phyloP scores from a whole-genome alignment of 768 basidiomycete genomes.

The Termitomyces sp. region DNA sequence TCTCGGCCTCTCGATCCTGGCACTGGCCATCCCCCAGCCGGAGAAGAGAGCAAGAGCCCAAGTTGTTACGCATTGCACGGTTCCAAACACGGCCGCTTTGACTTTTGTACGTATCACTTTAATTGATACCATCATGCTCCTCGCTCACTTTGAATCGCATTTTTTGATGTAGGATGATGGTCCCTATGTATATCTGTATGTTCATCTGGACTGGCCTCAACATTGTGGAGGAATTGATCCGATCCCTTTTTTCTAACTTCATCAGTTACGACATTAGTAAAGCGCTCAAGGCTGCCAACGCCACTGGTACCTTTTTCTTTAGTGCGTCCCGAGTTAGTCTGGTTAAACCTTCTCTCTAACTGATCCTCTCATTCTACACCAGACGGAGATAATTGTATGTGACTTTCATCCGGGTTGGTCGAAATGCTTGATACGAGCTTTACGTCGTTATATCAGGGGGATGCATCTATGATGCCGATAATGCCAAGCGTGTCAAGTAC shows the following conservation, averaged over 20 bases:
- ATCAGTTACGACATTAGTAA: slow-evolving; percentile 12
- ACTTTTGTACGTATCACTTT: slow-evolving; percentile 14
- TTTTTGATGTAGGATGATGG: slow-evolving; percentile 18
- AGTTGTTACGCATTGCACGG: slow-evolving; percentile 16
- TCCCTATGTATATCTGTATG: slow-evolving; percentile 13
- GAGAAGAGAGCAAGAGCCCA: slow-evolving; percentile 15
- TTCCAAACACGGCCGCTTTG: slow-evolving; percentile 17
- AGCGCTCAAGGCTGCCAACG: slow-evolving; percentile 12
- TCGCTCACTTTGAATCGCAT: background rate
- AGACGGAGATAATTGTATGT: slow-evolving; percentile 28
- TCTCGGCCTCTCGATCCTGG: slow-evolving; percentile 8
- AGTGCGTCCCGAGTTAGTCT: slow-evolving; percentile 15
- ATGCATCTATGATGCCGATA: slow-evolving; percentile 28
- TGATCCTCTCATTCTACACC: background rate
- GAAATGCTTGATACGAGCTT: background rate
- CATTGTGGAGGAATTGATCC: too few relatives aligned
- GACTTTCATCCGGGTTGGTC: background rate
- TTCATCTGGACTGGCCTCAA: too few relatives aligned
- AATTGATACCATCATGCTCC: background rate
- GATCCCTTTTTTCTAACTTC: background rate
- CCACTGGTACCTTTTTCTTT: slow-evolving; percentile 29
- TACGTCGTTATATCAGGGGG: slow-evolving; percentile 15
- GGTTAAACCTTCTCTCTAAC: background rate
- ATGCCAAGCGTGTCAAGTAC: slow-evolving; percentile 24
- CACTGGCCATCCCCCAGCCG: slow-evolving; percentile 9